Evolutionary conservation across 2,329 filamentous ascomycete species (phyloP).

Genomic region (Xylaria sp.): DNA sequence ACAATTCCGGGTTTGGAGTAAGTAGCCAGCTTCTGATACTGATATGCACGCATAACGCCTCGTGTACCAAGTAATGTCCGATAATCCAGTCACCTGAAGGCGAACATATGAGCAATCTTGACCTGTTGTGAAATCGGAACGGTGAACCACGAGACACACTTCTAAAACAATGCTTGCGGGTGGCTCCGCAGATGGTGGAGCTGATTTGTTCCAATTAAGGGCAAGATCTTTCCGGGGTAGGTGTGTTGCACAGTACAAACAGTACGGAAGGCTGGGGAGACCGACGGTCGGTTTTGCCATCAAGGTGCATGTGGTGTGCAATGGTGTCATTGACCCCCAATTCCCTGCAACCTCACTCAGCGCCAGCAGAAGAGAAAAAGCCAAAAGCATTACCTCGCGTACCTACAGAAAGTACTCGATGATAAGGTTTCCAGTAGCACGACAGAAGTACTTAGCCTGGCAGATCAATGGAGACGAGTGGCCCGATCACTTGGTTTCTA

Average conservation of each 20-base stretch:
- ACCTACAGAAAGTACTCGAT: background rate
- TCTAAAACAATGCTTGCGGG: slow-evolving; percentile 28
- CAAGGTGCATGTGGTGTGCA: slow-evolving; percentile 24
- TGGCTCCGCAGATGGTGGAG: slow-evolving; percentile 27
- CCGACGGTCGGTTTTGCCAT: background rate
- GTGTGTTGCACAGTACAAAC: background rate
- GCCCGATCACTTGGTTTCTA: slow-evolving; percentile 1
- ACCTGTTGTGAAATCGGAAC: background rate
- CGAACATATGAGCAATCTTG: slow-evolving; percentile 3
- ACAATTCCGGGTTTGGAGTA: background rate
- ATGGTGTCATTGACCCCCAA: slow-evolving; percentile 31
- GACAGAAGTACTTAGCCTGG: background rate
- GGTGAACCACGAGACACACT: slow-evolving; percentile 26
- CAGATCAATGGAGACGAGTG: background rate
- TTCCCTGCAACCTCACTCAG: slow-evolving; percentile 12
- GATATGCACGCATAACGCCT: slow-evolving; percentile 20
- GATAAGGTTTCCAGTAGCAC: background rate
- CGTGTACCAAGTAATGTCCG: slow-evolving; percentile 15
- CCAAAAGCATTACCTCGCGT: background rate
- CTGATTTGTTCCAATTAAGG: slow-evolving; percentile 9
- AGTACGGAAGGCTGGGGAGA: background rate
- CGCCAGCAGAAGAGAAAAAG: background rate
- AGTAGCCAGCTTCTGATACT: background rate
- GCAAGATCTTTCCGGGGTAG: slow-evolving; percentile 26
- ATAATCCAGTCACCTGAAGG: slow-evolving; percentile 24